Conservation (phyloP, 2,329 filamentous ascomycete species). For the Macrophomina pseudophaseolina region DNA sequence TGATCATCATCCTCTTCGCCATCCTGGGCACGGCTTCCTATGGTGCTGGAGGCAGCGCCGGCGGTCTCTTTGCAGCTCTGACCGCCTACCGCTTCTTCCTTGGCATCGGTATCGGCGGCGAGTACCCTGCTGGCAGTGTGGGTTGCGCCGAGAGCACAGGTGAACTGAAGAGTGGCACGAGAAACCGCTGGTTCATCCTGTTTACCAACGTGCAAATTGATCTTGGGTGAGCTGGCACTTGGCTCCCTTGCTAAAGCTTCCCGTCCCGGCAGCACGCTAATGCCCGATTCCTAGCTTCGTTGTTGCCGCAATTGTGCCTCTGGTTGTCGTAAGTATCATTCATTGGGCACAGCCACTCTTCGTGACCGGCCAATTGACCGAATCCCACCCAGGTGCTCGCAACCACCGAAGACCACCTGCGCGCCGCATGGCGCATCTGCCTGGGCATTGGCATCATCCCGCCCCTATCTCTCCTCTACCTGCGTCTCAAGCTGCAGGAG, state of each 20-base stretch:
- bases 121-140: constrained; percentile 84
- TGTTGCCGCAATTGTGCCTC: constrained; percentile 77
- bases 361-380: background rate
- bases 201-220: constrained; percentile 92
- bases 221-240: constrained; percentile 55
- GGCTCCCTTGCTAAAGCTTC: background rate
- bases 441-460: constrained; percentile 62
- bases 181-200: constrained; percentile 82
- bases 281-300: constrained; percentile 60
- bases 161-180: constrained; percentile 76
- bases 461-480: constrained; percentile 61
- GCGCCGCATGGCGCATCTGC: constrained; percentile 80
- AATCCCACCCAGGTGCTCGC: constrained; percentile 52
- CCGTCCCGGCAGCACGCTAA: background rate
- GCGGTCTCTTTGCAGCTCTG: constrained; percentile 77
- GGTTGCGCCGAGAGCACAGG: constrained; percentile 83
- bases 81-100: constrained; percentile 86
- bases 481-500: constrained; percentile 60
- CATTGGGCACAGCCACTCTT: too few species aligned
- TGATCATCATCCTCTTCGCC: constrained; percentile 85
- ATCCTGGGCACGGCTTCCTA: constrained; percentile 79
- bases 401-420: constrained; percentile 64
- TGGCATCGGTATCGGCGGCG: constrained; percentile 72
- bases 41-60: constrained; percentile 68
- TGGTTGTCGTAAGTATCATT: constrained; percentile 57